phyloP scores from a whole-genome alignment of 805 yeast species.

The Pichia kluyveri region DNA sequence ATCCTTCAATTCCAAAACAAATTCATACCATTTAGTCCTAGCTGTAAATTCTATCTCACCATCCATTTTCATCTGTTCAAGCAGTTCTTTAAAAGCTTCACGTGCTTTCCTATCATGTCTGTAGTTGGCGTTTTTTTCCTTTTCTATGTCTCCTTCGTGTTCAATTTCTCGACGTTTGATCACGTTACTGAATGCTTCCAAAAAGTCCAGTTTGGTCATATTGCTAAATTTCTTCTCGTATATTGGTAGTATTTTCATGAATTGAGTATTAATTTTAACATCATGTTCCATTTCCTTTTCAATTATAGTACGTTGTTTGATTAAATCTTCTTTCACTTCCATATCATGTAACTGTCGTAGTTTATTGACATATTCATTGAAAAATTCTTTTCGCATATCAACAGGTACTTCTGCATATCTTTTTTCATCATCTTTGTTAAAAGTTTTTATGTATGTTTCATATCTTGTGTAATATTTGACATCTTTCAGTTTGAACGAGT shows the following conservation, averaged over 20 bases:
- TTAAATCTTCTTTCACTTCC: conserved; percentile 8
- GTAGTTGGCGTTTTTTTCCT: conserved; percentile 33
- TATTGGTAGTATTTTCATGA: background rate
- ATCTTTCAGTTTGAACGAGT: conserved; percentile 35
- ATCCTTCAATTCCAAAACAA: conserved; percentile 41
- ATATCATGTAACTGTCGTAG: conserved; percentile 32
- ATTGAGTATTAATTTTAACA: background rate
- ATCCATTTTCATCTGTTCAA: conserved; percentile 28
- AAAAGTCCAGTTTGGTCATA: conserved; percentile 50
- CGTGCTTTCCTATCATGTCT: conserved; percentile 60
- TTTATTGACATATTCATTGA: background rate
- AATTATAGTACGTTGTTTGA: background rate
- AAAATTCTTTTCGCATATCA: conserved; percentile 41
- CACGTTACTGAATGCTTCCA: conserved; percentile 37
- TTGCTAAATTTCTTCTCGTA: background rate
- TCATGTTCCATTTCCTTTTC: background rate
- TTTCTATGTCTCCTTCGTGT: conserved; percentile 21
- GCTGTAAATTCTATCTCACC: conserved; percentile 31
- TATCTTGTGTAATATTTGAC: conserved; percentile 55
- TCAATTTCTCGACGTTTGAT: conserved; percentile 23
- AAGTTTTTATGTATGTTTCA: conserved; percentile 33
- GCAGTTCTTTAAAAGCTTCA: conserved; percentile 41
- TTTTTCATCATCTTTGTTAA: conserved; percentile 20
- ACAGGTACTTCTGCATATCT: conserved; percentile 23
- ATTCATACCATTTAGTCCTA: conserved; percentile 50